These are phyloP conservation scores for Pseudogymnoascus sp. DNA, from an alignment of 2,329 filamentous ascomycete species.

Conservation along the genomic window DNA sequence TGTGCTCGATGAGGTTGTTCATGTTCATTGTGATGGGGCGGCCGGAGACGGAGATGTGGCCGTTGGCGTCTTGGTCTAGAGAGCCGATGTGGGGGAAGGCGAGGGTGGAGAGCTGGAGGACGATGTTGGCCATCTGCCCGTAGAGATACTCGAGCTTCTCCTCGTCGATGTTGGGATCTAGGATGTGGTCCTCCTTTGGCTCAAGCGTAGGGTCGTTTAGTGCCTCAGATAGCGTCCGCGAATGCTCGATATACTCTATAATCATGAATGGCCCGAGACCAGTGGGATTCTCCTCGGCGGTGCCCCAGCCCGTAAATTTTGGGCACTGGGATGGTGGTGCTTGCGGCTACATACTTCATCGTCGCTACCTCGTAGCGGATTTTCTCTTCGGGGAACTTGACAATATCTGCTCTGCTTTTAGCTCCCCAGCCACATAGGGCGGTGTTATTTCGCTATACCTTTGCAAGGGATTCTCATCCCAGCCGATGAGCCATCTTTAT, in stretches of 20 bases:
- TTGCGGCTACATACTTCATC: conserved; percentile 17
- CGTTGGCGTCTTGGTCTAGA: conserved; percentile 24
- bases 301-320: conserved; percentile 20
- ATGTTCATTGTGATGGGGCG: conserved; percentile 37
- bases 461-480: background rate
- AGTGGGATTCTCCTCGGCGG: conserved; percentile 13
- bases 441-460: background rate
- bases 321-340: conserved; percentile 23
- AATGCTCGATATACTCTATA: conserved; percentile 27
- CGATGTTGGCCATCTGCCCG: conserved; percentile 33
- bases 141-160: conserved; percentile 31
- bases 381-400: conserved; percentile 19
- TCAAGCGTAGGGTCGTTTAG: conserved; percentile 18
- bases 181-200: conserved; percentile 23
- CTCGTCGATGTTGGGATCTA: conserved; percentile 31
- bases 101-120: conserved; percentile 33
- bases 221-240: conserved; percentile 17
- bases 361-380: conserved; percentile 24
- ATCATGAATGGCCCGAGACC: conserved; percentile 31
- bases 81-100: conserved; percentile 35
- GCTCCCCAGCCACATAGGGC: background rate
- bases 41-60: conserved; percentile 23
- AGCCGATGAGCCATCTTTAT: background rate
- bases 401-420: background rate
- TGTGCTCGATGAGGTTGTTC: conserved; percentile 33